Conservation (phyloP, 768 basidiomycete species). For the Suillus paluster region DNA sequence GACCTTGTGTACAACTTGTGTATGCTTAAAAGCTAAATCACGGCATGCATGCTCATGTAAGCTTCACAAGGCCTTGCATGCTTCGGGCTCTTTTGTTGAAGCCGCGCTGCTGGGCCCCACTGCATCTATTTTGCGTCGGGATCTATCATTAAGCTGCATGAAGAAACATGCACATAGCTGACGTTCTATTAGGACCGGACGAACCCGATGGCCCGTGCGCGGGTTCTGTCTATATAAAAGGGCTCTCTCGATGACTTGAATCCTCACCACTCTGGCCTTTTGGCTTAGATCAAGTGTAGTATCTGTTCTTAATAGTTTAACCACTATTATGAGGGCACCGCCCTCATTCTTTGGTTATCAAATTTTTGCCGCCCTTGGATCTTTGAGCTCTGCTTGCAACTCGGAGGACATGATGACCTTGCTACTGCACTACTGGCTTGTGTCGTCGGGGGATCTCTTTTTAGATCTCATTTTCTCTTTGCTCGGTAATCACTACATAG, state of each 20-base stretch:
- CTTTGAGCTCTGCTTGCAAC: constrained; percentile 50
- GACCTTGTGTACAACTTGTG: no score
- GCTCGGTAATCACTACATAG: no score
- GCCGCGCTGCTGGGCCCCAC: no score
- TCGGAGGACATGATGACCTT: constrained; percentile 44
- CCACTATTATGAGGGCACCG: constrained; percentile 55
- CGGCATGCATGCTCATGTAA: no score
- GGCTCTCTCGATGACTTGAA: neutral
- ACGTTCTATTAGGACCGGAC: no score
- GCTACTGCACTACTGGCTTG: constrained; percentile 51
- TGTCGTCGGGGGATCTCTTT: constrained; percentile 60
- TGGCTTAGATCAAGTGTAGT: constrained; percentile 98
- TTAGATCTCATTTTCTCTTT: no score
- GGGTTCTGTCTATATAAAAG: no score
- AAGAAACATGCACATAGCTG: no score
- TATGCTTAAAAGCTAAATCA: no score
- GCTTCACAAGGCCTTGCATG: no score
- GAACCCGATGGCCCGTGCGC: no score
- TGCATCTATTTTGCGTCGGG: neutral
- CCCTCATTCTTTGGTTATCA: constrained; percentile 53
- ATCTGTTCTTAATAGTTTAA: constrained; percentile 93
- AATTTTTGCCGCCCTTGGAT: constrained; percentile 56
- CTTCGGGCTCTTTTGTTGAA: no score
- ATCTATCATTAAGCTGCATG: neutral
- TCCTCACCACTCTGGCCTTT: constrained; percentile 89